Conservation (phyloP, 441 rosid genomes). For the Adansonia gregorii region DNA sequence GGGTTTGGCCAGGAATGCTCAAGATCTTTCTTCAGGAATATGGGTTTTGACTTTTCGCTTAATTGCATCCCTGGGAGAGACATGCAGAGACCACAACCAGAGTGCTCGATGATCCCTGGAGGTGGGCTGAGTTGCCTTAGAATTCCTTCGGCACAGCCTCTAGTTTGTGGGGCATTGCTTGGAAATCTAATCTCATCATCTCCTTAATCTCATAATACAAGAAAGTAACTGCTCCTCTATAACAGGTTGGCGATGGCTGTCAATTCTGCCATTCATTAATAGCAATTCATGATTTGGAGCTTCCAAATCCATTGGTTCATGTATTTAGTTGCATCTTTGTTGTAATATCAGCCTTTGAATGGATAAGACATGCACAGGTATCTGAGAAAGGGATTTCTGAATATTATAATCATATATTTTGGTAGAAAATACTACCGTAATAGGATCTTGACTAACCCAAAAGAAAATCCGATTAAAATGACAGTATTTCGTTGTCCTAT, state of each 20-base stretch:
- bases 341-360: not conserved
- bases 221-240: not conserved
- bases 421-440: not conserved
- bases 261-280: constrained; percentile 13
- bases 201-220: constrained; percentile 15
- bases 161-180: constrained; percentile 17
- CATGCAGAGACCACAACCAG: constrained; percentile 71
- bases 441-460: not conserved
- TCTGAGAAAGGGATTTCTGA: not conserved
- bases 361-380: constrained; percentile 11
- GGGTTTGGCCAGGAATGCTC: constrained; percentile 81
- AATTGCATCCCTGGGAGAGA: constrained; percentile 78
- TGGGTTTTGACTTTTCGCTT: constrained; percentile 71
- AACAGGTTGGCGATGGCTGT: constrained; percentile 15
- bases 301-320: not conserved
- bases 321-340: not conserved
- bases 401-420: constrained; percentile 1
- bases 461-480: not conserved
- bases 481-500: not conserved
- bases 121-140: constrained; percentile 67
- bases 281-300: not conserved
- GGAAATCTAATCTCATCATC: constrained; percentile 17
- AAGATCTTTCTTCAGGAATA: constrained; percentile 45
- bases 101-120: constrained; percentile 66
- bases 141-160: constrained; percentile 45